phyloP scores from a whole-genome alignment of 2,329 filamentous ascomycete genomes.

The Ophidiomyces ophidiicola region DNA sequence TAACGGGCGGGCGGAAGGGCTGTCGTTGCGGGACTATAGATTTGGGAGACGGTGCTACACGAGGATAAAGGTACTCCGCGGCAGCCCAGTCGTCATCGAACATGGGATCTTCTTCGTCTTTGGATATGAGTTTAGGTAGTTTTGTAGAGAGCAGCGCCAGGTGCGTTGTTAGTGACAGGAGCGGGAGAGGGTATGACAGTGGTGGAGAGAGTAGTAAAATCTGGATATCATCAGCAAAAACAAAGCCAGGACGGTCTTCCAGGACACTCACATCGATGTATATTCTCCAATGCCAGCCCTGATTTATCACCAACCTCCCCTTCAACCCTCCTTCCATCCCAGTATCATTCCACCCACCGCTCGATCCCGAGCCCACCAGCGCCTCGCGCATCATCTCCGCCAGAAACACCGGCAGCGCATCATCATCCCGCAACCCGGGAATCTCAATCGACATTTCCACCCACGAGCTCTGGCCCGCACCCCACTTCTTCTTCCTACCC shows the following conservation, averaged over 20 bases:
- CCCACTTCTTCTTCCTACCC: slow-evolving; percentile 21
- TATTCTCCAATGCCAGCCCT: slow-evolving; percentile 87
- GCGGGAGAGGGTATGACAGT: slow-evolving; percentile 80
- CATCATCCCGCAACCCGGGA: slow-evolving; percentile 80
- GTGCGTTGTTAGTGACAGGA: slow-evolving; percentile 86
- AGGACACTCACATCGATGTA: slow-evolving; percentile 67
- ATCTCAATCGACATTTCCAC: slow-evolving; percentile 86
- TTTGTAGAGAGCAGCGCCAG: slow-evolving; percentile 81
- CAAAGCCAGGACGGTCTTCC: slow-evolving; percentile 1
- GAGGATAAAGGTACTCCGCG: slow-evolving; percentile 62
- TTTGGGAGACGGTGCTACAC: slow-evolving; percentile 22
- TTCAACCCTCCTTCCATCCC: slow-evolving; percentile 55
- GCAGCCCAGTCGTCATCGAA: slow-evolving; percentile 98
- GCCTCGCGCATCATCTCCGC: slow-evolving; percentile 81
- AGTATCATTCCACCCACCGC: slow-evolving; percentile 67
- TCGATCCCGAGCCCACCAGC: slow-evolving; percentile 56
- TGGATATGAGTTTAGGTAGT: slow-evolving; percentile 72
- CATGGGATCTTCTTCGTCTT: slow-evolving; percentile 87
- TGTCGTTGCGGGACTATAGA: slow-evolving; percentile 16
- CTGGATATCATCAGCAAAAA: slow-evolving; percentile 35
- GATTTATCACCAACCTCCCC: slow-evolving; percentile 72
- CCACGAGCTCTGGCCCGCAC: slow-evolving; percentile 53
- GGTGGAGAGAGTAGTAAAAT: slow-evolving; percentile 87
- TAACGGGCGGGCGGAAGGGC: slow-evolving; percentile 61
- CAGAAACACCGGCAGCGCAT: slow-evolving; percentile 75